These are phyloP conservation scores for Sherardia arvensis DNA, from an alignment of 257 asterid genomes.

Conservation along the genomic window DNA sequence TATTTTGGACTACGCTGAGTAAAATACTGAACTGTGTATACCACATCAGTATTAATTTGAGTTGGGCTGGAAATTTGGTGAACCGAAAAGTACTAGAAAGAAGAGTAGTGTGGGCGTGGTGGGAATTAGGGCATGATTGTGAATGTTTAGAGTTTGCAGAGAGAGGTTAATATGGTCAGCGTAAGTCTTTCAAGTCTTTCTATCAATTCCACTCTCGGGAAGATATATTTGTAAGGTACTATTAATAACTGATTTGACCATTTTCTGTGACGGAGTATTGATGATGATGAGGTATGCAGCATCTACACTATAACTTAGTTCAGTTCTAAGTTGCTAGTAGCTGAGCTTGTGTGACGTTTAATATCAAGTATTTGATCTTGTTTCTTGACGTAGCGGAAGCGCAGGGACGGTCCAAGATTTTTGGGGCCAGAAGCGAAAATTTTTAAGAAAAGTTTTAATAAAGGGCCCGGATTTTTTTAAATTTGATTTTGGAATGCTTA, in stretches of 20 bases:
- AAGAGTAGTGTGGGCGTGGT: background rate
- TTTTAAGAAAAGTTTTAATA: no score
- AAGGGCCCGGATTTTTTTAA: no score
- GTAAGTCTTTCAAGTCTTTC: slow-evolving; percentile 1
- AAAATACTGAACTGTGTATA: no score
- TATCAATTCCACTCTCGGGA: background rate
- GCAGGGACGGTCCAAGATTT: no score
- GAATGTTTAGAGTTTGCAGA: background rate
- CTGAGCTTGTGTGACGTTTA: no score
- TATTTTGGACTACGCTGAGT: no score
- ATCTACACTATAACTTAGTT: background rate
- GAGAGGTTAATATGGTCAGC: background rate
- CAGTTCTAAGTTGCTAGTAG: background rate
- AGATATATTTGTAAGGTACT: background rate
- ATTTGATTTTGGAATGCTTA: no score
- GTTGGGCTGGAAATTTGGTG: background rate
- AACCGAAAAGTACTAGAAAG: background rate
- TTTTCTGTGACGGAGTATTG: background rate
- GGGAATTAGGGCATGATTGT: background rate
- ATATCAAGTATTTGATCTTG: no score
- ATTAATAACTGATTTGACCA: slow-evolving; percentile 2
- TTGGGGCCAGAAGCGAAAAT: no score
- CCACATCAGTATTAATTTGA: no score
- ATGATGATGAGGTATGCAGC: background rate
- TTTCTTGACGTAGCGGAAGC: no score